phyloP scores from a whole-genome alignment of 208 protist species.

The Trypanosomatidae sp. region DNA sequence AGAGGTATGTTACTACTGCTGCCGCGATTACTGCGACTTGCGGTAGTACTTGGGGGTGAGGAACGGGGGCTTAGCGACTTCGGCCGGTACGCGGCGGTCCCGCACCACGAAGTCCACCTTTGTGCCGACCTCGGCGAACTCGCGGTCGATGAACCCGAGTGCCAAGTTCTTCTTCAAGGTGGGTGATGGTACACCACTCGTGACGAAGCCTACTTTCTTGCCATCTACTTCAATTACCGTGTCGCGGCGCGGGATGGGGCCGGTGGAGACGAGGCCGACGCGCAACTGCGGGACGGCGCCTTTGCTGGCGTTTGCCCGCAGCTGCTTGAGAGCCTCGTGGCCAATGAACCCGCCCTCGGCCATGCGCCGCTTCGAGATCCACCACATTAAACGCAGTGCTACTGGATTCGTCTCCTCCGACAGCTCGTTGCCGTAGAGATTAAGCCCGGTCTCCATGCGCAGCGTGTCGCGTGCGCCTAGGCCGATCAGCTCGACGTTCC shows the following conservation, averaged over 20 bases:
- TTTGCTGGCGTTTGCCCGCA: slow-evolving; percentile 36
- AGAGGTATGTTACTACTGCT: too few relatives aligned
- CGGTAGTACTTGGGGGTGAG: slow-evolving; percentile 72
- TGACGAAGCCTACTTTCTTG: slow-evolving; percentile 89
- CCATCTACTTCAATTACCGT: slow-evolving; percentile 68
- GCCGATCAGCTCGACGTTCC: slow-evolving; percentile 72
- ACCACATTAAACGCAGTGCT: slow-evolving; percentile 94
- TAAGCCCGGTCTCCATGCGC: slow-evolving; percentile 97
- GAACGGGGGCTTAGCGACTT: slow-evolving; percentile 93
- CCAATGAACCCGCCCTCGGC: slow-evolving; percentile 94
- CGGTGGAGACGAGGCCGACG: slow-evolving; percentile 90
- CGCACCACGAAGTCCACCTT: slow-evolving; percentile 90
- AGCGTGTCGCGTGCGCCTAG: slow-evolving; percentile 96
- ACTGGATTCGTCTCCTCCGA: slow-evolving; percentile 93
- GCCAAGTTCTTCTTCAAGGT: slow-evolving; percentile 88
- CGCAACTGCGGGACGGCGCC: slow-evolving; percentile 67
- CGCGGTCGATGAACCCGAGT: slow-evolving; percentile 91
- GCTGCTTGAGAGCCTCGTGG: slow-evolving; percentile 73
- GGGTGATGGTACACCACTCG: slow-evolving; percentile 91
- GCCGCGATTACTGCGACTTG: too few relatives aligned
- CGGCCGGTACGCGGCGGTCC: slow-evolving; percentile 64
- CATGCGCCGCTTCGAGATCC: slow-evolving; percentile 94
- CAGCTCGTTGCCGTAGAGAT: slow-evolving; percentile 98
- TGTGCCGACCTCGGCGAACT: slow-evolving; percentile 72
- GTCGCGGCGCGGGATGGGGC: slow-evolving; percentile 88